Percentiles rank a stretch among this genome's conserved stretches.
Evolutionary conservation across 2,329 filamentous ascomycete species (phyloP).

Genomic region (Sclerotinia glacialis): DNA sequence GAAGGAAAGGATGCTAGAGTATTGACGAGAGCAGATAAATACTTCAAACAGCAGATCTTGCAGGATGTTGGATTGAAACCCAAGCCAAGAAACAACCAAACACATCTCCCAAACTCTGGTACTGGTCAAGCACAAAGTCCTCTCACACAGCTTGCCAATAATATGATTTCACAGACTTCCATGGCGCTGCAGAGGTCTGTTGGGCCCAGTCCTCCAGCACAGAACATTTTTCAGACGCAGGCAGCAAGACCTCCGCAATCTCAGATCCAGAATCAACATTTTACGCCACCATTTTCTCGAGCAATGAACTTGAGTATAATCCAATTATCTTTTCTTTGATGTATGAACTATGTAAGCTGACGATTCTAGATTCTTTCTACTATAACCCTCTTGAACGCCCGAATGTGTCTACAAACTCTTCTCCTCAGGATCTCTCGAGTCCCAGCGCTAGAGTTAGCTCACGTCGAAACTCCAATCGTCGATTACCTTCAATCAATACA

Average conservation of each 20-base stretch:
- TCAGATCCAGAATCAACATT: slow-evolving; percentile 33
- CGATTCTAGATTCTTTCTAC: slow-evolving; percentile 27
- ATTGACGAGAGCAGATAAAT: slow-evolving; percentile 33
- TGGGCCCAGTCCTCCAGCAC: slow-evolving; percentile 7
- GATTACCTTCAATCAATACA: background rate
- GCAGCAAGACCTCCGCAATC: slow-evolving; percentile 27
- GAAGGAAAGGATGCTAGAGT: slow-evolving; percentile 22
- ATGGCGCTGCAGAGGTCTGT: slow-evolving; percentile 23
- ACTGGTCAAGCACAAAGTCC: slow-evolving; percentile 20
- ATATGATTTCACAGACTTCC: slow-evolving; percentile 31
- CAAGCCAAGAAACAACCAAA: background rate
- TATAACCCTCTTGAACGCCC: slow-evolving; percentile 26
- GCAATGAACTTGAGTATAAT: slow-evolving; percentile 27
- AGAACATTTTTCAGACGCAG: slow-evolving; percentile 26
- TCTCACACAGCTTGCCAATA: slow-evolving; percentile 30
- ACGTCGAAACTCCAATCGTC: slow-evolving; percentile 29
- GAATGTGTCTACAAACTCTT: slow-evolving; percentile 24
- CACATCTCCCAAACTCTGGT: background rate
- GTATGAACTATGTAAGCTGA: slow-evolving; percentile 25
- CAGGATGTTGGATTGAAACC: slow-evolving; percentile 28
- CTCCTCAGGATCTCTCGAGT: slow-evolving; percentile 34
- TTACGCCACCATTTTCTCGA: slow-evolving; percentile 34
- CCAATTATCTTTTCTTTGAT: background rate
- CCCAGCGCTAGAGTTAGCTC: slow-evolving; percentile 34
- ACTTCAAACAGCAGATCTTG: slow-evolving; percentile 30